phyloP scores from a whole-genome alignment of 352 stramenopile genomes.

The Phytophthora fragariae region DNA sequence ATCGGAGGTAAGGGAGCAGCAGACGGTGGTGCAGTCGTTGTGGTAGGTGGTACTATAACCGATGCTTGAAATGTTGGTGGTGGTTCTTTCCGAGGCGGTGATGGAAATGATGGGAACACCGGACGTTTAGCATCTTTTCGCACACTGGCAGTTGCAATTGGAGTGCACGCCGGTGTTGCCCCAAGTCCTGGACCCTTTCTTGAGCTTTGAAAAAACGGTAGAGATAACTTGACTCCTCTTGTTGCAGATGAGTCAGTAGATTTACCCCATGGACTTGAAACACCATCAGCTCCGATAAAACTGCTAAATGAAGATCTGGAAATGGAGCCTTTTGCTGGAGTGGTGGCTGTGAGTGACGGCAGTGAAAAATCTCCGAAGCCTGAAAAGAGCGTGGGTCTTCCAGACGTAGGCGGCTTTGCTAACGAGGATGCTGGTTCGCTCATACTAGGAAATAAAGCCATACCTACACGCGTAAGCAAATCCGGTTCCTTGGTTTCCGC shows the following conservation, averaged over 20 bases:
- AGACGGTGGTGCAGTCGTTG: conserved; percentile 3
- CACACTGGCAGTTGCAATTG: conserved; percentile 74
- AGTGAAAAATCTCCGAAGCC: conserved; percentile 42
- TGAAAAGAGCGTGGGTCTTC: conserved; percentile 32
- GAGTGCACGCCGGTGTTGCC: conserved; percentile 67
- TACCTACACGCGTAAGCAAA: conserved; percentile 36
- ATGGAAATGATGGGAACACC: conserved; percentile 60
- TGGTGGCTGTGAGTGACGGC: conserved; percentile 27
- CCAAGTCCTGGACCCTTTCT: conserved; percentile 62
- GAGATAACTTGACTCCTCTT: conserved; percentile 52
- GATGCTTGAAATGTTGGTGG: background rate
- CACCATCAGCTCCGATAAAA: conserved; percentile 34
- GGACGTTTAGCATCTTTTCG: conserved; percentile 73
- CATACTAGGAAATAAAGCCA: conserved; percentile 40
- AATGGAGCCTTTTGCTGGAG: conserved; percentile 31
- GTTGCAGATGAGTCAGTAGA: conserved; percentile 19
- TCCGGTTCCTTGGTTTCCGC: conserved; percentile 26
- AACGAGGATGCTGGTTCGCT: conserved; percentile 19
- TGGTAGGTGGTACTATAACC: background rate
- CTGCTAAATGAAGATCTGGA: conserved; percentile 33
- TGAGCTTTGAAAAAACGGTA: conserved; percentile 80
- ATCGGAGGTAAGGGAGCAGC: conserved; percentile 37
- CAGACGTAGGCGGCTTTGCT: conserved; percentile 28
- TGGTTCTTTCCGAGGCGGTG: conserved; percentile 26
- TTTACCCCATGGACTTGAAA: conserved; percentile 17